Evolutionary conservation across 1,139 yeast genomes (phyloP), one percentile per base, ranked within the genome.

Genomic region (Torulaspora globosa): DNA sequence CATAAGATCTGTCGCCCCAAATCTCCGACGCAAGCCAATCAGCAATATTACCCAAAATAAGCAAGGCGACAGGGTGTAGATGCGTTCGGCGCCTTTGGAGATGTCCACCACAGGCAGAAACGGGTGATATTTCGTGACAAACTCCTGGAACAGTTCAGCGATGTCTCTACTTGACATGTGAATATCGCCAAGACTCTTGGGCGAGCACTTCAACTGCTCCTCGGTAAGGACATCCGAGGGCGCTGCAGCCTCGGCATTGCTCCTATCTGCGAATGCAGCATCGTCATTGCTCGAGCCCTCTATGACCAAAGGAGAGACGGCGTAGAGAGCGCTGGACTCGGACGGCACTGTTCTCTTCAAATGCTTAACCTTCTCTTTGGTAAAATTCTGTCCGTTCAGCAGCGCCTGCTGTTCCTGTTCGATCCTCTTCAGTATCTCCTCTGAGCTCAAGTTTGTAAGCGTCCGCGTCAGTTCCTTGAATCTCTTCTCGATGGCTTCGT

Each of bases 21-120:
- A 50, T 44, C 60, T 72, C 41, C 74, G 66, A 53, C 97, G 73
- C 33, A 89, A 70, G 0, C 95, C 84, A 1, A 87, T 84, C 37
- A 89, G 78, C 81, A 90, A 82, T 16, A 92, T 82, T 0, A 92
- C 92, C 98, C 98, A 92, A 59, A 92, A 92, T 19, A 92, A 70
- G 1, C 94, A 82, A 0, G 97, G 96, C 51, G 96, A 87, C 12
- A 85, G 72, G 50, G 78, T 70, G 62, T 85, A 85, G 6, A 90
- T 76, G 43, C 80, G 70, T 56, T 88, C 96, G 0, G 96, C 95
- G 1, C 97, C 96, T 49, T 78, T 78, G 5, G 72, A 55, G 1
- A 90, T 76, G 59, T 90, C 96, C 2, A 90, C 95, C 1, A 90
- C 86, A 0, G 97, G 97, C 40, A 92, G 63, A 43, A 86, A 82